A percentile compares a stretch with the other conserved stretches of the same genome.
phyloP scores from a whole-genome alignment of 2,329 filamentous ascomycete species.

The Hawksworthiomyces lignivorus region DNA sequence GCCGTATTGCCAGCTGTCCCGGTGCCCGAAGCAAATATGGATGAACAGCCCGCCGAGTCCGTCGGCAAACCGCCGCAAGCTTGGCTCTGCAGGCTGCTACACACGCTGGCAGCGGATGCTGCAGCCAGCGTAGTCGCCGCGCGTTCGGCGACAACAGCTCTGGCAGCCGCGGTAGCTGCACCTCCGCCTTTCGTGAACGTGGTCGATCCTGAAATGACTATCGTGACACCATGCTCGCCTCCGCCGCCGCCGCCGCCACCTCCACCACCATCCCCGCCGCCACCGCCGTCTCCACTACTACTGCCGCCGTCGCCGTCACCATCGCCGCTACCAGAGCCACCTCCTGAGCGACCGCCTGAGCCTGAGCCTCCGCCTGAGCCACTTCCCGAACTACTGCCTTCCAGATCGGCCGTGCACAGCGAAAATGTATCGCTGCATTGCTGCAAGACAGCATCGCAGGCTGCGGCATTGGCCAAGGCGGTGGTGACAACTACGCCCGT shows the following conservation, averaged over 20 bases:
- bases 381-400: too few relatives aligned
- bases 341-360: too few relatives aligned
- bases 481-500: slow-evolving; percentile 21
- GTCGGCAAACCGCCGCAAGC: slow-evolving; percentile 15
- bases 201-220: slow-evolving; percentile 5
- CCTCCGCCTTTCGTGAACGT: slow-evolving; percentile 28
- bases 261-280: neutral
- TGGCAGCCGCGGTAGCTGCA: slow-evolving; percentile 41
- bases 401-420: slow-evolving; percentile 43
- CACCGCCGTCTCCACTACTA: slow-evolving; percentile 15
- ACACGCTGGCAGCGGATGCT: slow-evolving; percentile 10
- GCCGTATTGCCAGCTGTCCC: neutral
- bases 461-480: slow-evolving; percentile 40
- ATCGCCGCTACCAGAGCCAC: slow-evolving; percentile 22
- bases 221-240: neutral
- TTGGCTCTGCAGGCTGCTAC: slow-evolving; percentile 17
- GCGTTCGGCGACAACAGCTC: slow-evolving; percentile 11
- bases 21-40: slow-evolving; percentile 1
- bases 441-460: slow-evolving; percentile 43
- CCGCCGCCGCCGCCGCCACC: too few relatives aligned
- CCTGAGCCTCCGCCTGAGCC: slow-evolving; percentile 11
- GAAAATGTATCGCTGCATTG: slow-evolving; percentile 48
- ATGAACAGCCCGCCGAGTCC: slow-evolving; percentile 7
- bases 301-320: slow-evolving; percentile 9
- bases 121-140: slow-evolving; percentile 6